Conservation (phyloP, 75 land plant genomes). For the Pseudotsuga menziesii region DNA sequence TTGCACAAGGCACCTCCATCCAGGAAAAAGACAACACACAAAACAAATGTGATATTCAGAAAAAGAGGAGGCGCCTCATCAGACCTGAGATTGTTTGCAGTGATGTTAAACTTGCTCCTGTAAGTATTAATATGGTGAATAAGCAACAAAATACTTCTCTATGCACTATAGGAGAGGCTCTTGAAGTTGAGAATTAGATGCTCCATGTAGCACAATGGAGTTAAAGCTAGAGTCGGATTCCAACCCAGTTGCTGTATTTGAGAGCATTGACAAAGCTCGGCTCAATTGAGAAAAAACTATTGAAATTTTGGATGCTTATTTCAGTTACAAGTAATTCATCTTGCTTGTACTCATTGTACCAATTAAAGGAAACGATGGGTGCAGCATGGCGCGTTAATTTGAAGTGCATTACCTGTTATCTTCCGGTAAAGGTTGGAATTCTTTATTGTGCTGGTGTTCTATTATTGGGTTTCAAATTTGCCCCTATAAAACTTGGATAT, state of each 20-base stretch:
- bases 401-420: neutral
- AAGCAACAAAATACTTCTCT: conserved; percentile 5
- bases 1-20: neutral
- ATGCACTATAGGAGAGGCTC: neutral
- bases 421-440: neutral
- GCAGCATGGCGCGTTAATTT: neutral
- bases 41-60: conserved; percentile 3
- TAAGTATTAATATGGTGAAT: neutral
- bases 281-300: neutral
- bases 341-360: neutral
- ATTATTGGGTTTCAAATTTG: no score
- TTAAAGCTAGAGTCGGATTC: no score
- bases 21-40: conserved; percentile 1
- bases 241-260: neutral
- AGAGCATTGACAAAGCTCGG: neutral
- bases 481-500: no score
- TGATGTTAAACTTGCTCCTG: neutral
- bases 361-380: neutral
- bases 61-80: conserved; percentile 3
- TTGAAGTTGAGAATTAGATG: neutral
- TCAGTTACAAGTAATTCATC: no score
- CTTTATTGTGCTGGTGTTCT: neutral
- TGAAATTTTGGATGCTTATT: neutral
- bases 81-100: neutral
- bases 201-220: neutral